Conservation (phyloP, 2,329 filamentous ascomycete genomes). For the Xylaria sp. region DNA sequence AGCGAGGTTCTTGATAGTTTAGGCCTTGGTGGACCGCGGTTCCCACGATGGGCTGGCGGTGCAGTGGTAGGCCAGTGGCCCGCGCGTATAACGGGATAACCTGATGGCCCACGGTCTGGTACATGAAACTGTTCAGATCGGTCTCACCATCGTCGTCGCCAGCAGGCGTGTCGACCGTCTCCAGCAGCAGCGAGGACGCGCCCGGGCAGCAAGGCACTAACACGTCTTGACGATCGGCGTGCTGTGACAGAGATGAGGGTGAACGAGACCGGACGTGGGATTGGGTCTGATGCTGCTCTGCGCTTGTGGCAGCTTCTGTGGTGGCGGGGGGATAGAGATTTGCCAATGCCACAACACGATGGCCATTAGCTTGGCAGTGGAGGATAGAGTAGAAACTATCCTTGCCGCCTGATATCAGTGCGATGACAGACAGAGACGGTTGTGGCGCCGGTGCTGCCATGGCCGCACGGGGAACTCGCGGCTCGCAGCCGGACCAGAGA, state of each 20-base stretch:
- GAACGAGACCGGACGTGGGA: slow-evolving; percentile 4
- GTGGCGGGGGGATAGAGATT: slow-evolving; percentile 70
- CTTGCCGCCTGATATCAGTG: slow-evolving; percentile 93
- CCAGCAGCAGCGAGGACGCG: slow-evolving; percentile 13
- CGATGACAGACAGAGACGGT: slow-evolving; percentile 75
- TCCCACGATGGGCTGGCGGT: slow-evolving; percentile 78
- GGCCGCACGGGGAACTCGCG: slow-evolving; percentile 1
- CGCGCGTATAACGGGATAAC: slow-evolving; percentile 83
- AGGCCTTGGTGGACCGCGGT: slow-evolving; percentile 71
- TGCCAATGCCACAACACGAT: slow-evolving; percentile 83
- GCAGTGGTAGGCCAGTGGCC: slow-evolving; percentile 82
- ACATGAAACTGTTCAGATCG: slow-evolving; percentile 98
- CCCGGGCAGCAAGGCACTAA: slow-evolving; percentile 16
- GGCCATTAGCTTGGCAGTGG: slow-evolving; percentile 86
- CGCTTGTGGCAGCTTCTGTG: slow-evolving; percentile 5
- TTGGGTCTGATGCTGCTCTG: background rate
- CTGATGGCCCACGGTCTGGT: slow-evolving; percentile 92
- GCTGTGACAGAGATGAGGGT: background rate
- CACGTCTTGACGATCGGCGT: background rate
- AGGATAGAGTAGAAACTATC: slow-evolving; percentile 94
- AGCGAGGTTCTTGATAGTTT: slow-evolving; percentile 62
- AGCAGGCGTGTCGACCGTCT: slow-evolving; percentile 35
- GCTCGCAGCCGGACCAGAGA: slow-evolving; percentile 8
- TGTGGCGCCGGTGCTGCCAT: slow-evolving; percentile 44
- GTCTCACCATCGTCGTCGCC: slow-evolving; percentile 30